Base-by-base conservation (phyloP, 2,329 filamentous ascomycete genomes). In the Microascus cirrosus region DNA sequence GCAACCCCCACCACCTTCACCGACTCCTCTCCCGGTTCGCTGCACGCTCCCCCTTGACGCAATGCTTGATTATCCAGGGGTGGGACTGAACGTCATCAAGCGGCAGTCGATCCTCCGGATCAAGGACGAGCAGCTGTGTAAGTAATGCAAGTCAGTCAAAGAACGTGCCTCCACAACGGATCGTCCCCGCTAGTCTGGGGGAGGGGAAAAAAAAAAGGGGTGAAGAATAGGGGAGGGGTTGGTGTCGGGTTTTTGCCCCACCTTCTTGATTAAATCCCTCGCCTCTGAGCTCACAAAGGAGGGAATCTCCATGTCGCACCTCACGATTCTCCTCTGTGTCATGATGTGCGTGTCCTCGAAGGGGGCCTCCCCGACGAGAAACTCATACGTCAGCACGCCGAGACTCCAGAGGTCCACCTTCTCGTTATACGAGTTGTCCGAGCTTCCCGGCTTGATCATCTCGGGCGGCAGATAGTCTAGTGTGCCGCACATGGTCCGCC, bases 31-130 rank as follows among this genome's bases (percentile, higher is more conserved):
- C 81, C 59, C 75, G 76, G 67, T 76, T 79, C 42, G 73, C 64
- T 6, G 75, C 76, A 57, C 77, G 72, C 67, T 81, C 78, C n/a
- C 79, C 78, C 72, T 82, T 84, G 62, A 87, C 80, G 70, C 93
- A 97, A 72, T 97, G 90, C 78, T 96, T 97, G 64, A 96, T 71
- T 66, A 99, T 96, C 94, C 94, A 99, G 20, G 94, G 93, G 70
- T 97, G 94, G 56, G 80, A 80, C 71, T 93, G 86, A 42, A 97
- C 87, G 60, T 95, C 86, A 18, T 96, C 91, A 12, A 99, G 82
- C 3, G 91, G 83, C 65, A 99, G 89, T 63, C 94, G 81, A 78
- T 96, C 96, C 67, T 95, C 90, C 0, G 94, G 94, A 68, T 97
- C 91, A 58, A 97, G 80, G 22, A 96, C 90, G 51, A 99, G 82